Evolutionary conservation across 139 green algal genomes (phyloP), one percentile per base, ranked within the genome.

Genomic region (Choricystis sp.): DNA sequence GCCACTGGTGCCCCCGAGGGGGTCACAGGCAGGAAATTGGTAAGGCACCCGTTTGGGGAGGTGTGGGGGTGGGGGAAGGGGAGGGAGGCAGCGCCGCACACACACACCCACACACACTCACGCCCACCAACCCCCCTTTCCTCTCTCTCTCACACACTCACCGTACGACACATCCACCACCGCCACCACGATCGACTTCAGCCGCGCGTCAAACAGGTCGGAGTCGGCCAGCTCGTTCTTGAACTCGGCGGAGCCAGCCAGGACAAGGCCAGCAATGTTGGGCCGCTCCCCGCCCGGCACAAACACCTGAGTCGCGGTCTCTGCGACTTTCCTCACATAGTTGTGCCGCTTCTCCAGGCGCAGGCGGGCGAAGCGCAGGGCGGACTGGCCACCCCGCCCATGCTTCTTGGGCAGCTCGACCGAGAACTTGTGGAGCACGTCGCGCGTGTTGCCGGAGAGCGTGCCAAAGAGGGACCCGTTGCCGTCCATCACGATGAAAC

Each of bases 341-440:
- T 99, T 99, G 78, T 99, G 92, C 1, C 92, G 78, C 78, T 99
- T 99, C 78, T 99, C 92, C 69, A 97, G 78, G 49, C 92, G 88
- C 70, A 99, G 73, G 56, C 92, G 89, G 29, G 93, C 92, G 68
- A 99, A 99, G 78, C 92, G 92, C 69, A 99, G 82, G 62, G 92
- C 92, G 4, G 92, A 99, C 80, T 99, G 92, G 4, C 88, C 89
- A 65, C 89, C 89, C 27, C 92, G 72, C 4, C 92, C 92, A 85
- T 99, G 92, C 83, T 99, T 99, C 85, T 99, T 99, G 31, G 92
- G 92, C 64, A 99, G 78, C 59, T 99, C 92, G 19, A 98, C 92
- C 24, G 72, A 82, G 74, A 98, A 92, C 73, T 98, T 98, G 81
- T 96, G 87, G 58, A 98, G 66, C 20, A 95, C 75, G 65, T 98